A percentile compares a stretch with the other conserved stretches of the same genome.
Conservation (phyloP, 441 rosid genomes). For the Daphne laureola region DNA sequence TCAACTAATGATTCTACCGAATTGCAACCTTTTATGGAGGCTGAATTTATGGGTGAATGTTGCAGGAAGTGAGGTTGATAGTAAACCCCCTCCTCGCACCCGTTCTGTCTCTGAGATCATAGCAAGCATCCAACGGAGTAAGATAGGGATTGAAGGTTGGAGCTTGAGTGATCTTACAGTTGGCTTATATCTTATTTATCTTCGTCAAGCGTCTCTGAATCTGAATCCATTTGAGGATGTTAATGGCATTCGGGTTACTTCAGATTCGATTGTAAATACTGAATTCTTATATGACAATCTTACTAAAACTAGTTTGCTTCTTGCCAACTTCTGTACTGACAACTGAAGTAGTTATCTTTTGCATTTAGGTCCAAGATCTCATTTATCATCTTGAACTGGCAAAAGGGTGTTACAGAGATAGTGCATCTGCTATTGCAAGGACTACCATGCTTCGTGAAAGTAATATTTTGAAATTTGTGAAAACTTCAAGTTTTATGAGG, state of each 20-base stretch:
- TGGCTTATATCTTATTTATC: slow-evolving; percentile 82
- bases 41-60: not conserved
- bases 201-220: slow-evolving; percentile 69
- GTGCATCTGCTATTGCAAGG: slow-evolving; percentile 49
- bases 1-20: not conserved
- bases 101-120: slow-evolving; percentile 72
- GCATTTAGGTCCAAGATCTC: slow-evolving; percentile 67
- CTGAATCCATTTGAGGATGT: slow-evolving; percentile 42
- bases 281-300: slow-evolving; percentile 10
- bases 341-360: slow-evolving; percentile 11
- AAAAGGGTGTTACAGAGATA: slow-evolving; percentile 65
- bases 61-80: slow-evolving; percentile 43
- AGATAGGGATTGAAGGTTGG: slow-evolving; percentile 85
- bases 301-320: not conserved
- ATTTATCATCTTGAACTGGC: slow-evolving; percentile 85
- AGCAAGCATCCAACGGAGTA: slow-evolving; percentile 77
- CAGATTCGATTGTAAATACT: slow-evolving; percentile 55
- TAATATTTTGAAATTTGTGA: slow-evolving; percentile 64
- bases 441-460: slow-evolving; percentile 80
- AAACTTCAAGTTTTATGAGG: slow-evolving; percentile 77
- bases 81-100: slow-evolving; percentile 34
- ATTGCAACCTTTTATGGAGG: not conserved
- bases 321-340: not conserved
- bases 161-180: slow-evolving; percentile 84
- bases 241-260: slow-evolving; percentile 55